Conservation (phyloP, 371 early-diverging fungal species). For the Mortierella sp. region DNA sequence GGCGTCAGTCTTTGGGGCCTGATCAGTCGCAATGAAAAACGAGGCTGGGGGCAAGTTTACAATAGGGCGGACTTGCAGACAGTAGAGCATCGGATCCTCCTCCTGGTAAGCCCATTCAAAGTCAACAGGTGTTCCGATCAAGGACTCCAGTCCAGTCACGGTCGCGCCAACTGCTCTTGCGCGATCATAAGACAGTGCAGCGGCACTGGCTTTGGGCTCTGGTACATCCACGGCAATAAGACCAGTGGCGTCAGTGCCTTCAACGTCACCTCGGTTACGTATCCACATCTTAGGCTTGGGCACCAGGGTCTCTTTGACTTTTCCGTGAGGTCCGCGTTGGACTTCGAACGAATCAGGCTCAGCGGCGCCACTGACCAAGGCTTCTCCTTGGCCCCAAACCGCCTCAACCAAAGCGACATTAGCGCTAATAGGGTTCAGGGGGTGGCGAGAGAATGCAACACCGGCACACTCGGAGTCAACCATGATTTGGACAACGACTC, state of each 20-base stretch:
- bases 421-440: slow-evolving; percentile 49
- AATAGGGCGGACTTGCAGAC: slow-evolving; percentile 54
- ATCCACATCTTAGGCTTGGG: slow-evolving; percentile 56
- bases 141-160: slow-evolving; percentile 31
- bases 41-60: slow-evolving; percentile 50
- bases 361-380: slow-evolving; percentile 53
- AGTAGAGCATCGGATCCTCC: slow-evolving; percentile 40
- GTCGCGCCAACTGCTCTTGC: slow-evolving; percentile 41
- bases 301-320: slow-evolving; percentile 45
- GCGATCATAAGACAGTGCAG: slow-evolving; percentile 38
- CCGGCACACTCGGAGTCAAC: slow-evolving; percentile 54
- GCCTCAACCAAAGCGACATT: slow-evolving; percentile 48
- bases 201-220: slow-evolving; percentile 37
- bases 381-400: slow-evolving; percentile 55
- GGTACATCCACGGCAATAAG: slow-evolving; percentile 40
- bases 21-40: slow-evolving; percentile 43
- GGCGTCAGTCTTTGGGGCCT: slow-evolving; percentile 13
- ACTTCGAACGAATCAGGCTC: slow-evolving; percentile 54
- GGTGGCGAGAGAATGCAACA: slow-evolving; percentile 54
- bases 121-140: slow-evolving; percentile 51
- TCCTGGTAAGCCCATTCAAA: slow-evolving; percentile 55
- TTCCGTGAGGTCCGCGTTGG: slow-evolving; percentile 42
- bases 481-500: slow-evolving; percentile 56
- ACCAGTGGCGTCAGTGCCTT: slow-evolving; percentile 40
- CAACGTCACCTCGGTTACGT: slow-evolving; percentile 27